A percentile compares a stretch with the other conserved stretches of the same genome.
These are phyloP conservation scores for Moringa oleifera DNA, from an alignment of 345 rosid genomes.

Conservation along the genomic window DNA sequence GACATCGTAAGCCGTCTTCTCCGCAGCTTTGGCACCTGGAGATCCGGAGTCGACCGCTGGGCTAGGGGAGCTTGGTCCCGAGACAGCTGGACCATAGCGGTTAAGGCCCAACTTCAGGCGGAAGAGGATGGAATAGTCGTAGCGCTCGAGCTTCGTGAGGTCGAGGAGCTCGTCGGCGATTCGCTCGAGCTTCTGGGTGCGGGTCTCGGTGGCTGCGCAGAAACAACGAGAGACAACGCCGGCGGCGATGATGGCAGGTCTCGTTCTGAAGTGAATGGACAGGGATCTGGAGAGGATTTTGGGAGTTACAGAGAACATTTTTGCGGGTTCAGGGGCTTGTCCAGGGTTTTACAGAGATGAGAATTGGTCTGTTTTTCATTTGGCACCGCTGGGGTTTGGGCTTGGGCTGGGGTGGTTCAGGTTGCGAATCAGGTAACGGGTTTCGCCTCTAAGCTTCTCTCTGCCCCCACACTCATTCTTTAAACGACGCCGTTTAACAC, in stretches of 20 bases:
- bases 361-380: too few relatives aligned
- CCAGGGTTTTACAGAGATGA: too few relatives aligned
- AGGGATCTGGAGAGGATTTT: slow-evolving; percentile 22
- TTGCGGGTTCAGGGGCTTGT: background rate
- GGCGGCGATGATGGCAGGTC: slow-evolving; percentile 1
- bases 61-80: slow-evolving; percentile 25
- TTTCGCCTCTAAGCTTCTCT: too few relatives aligned
- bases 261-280: slow-evolving; percentile 13
- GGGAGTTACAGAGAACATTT: slow-evolving; percentile 12
- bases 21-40: slow-evolving; percentile 38
- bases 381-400: too few relatives aligned
- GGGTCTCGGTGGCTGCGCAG: slow-evolving; percentile 31
- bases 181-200: slow-evolving; percentile 77
- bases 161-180: slow-evolving; percentile 69
- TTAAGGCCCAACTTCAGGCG: slow-evolving; percentile 64
- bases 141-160: slow-evolving; percentile 64
- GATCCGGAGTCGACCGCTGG: slow-evolving; percentile 23
- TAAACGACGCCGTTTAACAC: too few relatives aligned
- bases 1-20: slow-evolving; percentile 74
- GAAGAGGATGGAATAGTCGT: slow-evolving; percentile 74
- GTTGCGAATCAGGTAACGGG: too few relatives aligned
- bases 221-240: slow-evolving; percentile 20
- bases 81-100: slow-evolving; percentile 53
- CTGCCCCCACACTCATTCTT: too few relatives aligned
- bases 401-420: too few relatives aligned